Evolutionary conservation across 441 rosid species (phyloP).

Genomic region (Populus hybrid): DNA sequence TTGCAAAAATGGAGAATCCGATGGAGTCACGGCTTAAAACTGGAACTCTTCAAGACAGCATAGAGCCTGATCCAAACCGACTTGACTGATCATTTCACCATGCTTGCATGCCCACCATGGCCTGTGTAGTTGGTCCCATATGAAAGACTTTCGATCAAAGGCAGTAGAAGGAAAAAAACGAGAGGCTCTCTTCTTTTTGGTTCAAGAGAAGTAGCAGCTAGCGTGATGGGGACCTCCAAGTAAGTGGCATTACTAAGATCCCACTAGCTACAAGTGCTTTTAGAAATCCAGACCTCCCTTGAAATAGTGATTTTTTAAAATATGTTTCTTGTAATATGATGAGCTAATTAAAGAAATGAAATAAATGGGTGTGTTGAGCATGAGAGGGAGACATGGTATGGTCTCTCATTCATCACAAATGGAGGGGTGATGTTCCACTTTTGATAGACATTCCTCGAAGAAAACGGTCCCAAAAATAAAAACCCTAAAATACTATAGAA

Average conservation of each 20-base stretch:
- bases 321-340: background rate
- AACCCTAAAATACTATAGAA: constrained; percentile 18
- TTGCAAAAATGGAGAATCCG: constrained; percentile 9
- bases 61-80: background rate
- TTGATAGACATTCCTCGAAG: constrained; percentile 36
- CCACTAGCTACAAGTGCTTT: constrained; percentile 15
- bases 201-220: background rate
- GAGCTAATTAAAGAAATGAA: background rate
- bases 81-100: constrained; percentile 4
- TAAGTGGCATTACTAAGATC: constrained; percentile 7
- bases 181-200: constrained; percentile 1
- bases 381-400: constrained; percentile 27
- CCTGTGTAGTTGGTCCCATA: constrained; percentile 13
- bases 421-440: constrained; percentile 40
- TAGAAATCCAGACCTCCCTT: too few relatives aligned
- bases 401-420: constrained; percentile 26
- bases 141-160: background rate
- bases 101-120: background rate
- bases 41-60: too few relatives aligned
- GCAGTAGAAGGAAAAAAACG: background rate
- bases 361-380: background rate
- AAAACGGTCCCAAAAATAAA: constrained; percentile 31
- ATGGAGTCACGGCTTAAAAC: background rate
- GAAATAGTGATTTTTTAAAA: too few relatives aligned
- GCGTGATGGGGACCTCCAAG: constrained; percentile 7